Conservation (phyloP, 78 protist genomes). For the Creolimax fragrantissima region DNA sequence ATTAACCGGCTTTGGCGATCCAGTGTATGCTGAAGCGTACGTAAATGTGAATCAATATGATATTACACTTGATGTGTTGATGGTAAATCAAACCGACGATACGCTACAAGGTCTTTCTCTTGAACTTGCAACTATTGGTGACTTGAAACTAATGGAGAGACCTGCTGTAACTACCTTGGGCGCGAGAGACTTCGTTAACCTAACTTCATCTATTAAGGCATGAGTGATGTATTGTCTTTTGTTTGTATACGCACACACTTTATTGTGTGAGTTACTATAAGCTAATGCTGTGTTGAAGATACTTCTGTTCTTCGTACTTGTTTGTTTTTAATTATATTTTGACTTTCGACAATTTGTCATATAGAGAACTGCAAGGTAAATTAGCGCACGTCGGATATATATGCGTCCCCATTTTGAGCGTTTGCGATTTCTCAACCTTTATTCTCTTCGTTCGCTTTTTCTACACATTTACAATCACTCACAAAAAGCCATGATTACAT, state of each 20-base stretch:
- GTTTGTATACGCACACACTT: not conserved
- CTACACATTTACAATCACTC: too few relatives aligned
- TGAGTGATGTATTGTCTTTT: not conserved
- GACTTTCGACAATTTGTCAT: too few relatives aligned
- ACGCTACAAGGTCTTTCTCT: slow-evolving; percentile 69
- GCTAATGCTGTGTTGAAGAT: not conserved
- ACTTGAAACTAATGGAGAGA: slow-evolving; percentile 83
- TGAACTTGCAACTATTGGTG: slow-evolving; percentile 90
- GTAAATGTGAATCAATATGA: slow-evolving; percentile 92
- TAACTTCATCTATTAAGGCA: slow-evolving; percentile 71
- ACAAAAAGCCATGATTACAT: too few relatives aligned
- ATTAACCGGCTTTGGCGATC: slow-evolving; percentile 83
- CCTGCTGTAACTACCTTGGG: slow-evolving; percentile 70
- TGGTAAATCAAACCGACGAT: slow-evolving; percentile 75
- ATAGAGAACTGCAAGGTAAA: too few relatives aligned
- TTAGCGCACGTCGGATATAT: too few relatives aligned
- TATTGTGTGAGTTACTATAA: not conserved
- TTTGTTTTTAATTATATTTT: too few relatives aligned
- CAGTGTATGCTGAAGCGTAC: slow-evolving; percentile 91
- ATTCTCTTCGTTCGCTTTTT: too few relatives aligned
- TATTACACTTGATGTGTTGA: slow-evolving; percentile 72
- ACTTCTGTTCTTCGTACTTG: not conserved
- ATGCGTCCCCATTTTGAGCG: too few relatives aligned
- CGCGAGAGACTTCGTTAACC: slow-evolving; percentile 51
- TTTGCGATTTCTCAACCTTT: too few relatives aligned